A percentile compares a stretch with the other conserved stretches of the same genome.
Conservation (phyloP, 2,329 filamentous ascomycete species). For the Westerdykella aurantiaca region DNA sequence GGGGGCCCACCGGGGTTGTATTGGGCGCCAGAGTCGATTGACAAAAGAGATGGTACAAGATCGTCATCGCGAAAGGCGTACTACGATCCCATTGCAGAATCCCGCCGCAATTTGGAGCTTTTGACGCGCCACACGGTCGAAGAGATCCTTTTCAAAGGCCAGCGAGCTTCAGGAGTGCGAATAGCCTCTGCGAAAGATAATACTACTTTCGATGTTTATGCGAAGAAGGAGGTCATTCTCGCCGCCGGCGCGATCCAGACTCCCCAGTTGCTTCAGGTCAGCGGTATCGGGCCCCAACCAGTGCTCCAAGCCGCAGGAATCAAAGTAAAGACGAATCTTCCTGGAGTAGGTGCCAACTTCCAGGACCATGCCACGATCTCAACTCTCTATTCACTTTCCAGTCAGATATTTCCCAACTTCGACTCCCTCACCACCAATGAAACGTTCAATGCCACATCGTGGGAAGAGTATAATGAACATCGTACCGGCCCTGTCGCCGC, state of each 20-base stretch:
- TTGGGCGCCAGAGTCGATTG: slow-evolving; percentile 20
- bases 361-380: slow-evolving; percentile 25
- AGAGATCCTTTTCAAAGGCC: slow-evolving; percentile 3
- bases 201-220: slow-evolving; percentile 12
- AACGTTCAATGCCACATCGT: slow-evolving; percentile 20
- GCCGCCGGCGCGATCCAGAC: slow-evolving; percentile 54
- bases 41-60: slow-evolving; percentile 17
- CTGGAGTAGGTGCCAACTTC: slow-evolving; percentile 30
- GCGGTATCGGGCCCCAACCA: slow-evolving; percentile 23
- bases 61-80: slow-evolving; percentile 25
- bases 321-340: slow-evolving; percentile 20
- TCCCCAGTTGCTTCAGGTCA: slow-evolving; percentile 45
- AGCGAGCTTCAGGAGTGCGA: slow-evolving; percentile 4
- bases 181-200: slow-evolving; percentile 12
- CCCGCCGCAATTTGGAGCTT: slow-evolving; percentile 22
- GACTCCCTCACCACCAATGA: slow-evolving; percentile 17
- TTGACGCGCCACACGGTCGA: slow-evolving; percentile 9
- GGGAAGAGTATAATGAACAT: slow-evolving; percentile 20
- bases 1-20: slow-evolving; percentile 21
- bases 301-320: slow-evolving; percentile 21
- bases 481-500: slow-evolving; percentile 19
- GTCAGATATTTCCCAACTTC: slow-evolving; percentile 15
- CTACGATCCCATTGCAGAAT: slow-evolving; percentile 21
- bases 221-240: slow-evolving; percentile 50
- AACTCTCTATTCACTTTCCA: slow-evolving; percentile 17